Base-by-base conservation (phyloP, 208 protist genomes). In the Porcisia deanei region DNA sequence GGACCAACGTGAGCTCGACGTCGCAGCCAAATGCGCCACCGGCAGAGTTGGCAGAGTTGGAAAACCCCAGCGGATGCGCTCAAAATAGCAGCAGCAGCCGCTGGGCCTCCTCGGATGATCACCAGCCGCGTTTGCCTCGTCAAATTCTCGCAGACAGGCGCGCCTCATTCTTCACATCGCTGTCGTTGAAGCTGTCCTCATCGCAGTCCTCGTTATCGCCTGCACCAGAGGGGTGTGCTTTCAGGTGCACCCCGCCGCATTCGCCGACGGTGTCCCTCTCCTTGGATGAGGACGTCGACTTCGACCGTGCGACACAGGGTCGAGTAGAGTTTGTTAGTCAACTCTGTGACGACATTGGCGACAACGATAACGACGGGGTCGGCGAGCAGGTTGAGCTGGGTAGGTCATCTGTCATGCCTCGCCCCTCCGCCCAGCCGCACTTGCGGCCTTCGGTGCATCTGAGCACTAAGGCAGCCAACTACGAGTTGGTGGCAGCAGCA, bases 181-280 rank as follows among this genome's bases (percentile, higher is more conserved):
- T 71, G 8, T 71, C 66, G 16, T 71, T 45, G 22, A 71, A 25
- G n/a, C 47, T 45, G 18, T 57, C 69, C n/a, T 52, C 69, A 55
- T 30, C 39, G 20, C 43, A 61, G 49, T 63, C 69, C 53, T 55
- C 55, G 39, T 57, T 34, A n/a, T 22, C 54, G 22, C 53, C 67
- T 34, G 30, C 49, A 10, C 20, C 67, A 30, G 69, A 71, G 66
- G 66, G 54, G 66, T 6, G 30, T 30, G 30, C 14, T 41, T 20
- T 9, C 22, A 49, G 47, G 39, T 73, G 41, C 69, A 60, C 52
- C 54, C 61, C 69, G 2, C 18, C 61, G 4, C n/a, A 49, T 34
- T 34, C 37, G 66, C 47, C 25, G 25, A 14, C n/a, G 47, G 49
- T 22, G 30, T n/a, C 47, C 39, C 22, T 37, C 5, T 53, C 47